Evolutionary conservation across 345 rosid genomes (phyloP).

Genomic region (Carallia brachiata): DNA sequence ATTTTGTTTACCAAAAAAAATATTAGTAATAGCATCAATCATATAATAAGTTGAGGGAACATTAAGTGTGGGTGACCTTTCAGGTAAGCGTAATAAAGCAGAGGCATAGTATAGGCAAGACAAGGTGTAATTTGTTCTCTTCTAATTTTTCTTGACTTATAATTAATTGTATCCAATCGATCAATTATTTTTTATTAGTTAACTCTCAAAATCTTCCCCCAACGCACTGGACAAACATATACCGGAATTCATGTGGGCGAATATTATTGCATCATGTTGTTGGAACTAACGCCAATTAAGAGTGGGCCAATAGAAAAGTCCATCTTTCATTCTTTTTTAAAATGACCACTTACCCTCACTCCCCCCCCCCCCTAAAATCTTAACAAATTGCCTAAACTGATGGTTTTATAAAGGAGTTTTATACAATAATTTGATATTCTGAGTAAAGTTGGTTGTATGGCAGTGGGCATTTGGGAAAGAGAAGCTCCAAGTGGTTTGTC

Average conservation of each 20-base stretch:
- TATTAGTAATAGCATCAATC: slow-evolving; percentile 21
- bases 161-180: neutral
- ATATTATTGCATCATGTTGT: slow-evolving; percentile 22
- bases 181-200: slow-evolving; percentile 30
- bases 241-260: slow-evolving; percentile 34
- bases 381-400: neutral
- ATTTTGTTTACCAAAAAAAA: too few species aligned
- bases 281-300: slow-evolving; percentile 38
- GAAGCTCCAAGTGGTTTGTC: slow-evolving; percentile 33
- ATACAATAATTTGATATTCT: neutral
- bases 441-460: slow-evolving; percentile 27
- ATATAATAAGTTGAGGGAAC: slow-evolving; percentile 13
- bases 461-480: slow-evolving; percentile 30
- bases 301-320: slow-evolving; percentile 19
- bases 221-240: slow-evolving; percentile 30
- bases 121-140: slow-evolving; percentile 18
- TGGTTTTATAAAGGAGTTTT: too few species aligned
- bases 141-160: neutral
- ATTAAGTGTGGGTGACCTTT: slow-evolving; percentile 40
- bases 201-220: slow-evolving; percentile 39
- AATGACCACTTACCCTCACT: neutral
- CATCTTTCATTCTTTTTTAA: neutral
- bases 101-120: slow-evolving; percentile 22
- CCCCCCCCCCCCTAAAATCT: neutral
- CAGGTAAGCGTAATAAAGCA: slow-evolving; percentile 49